phyloP scores from a whole-genome alignment of 2,329 filamentous ascomycete species.

The Ophiosphaerella narmari region DNA sequence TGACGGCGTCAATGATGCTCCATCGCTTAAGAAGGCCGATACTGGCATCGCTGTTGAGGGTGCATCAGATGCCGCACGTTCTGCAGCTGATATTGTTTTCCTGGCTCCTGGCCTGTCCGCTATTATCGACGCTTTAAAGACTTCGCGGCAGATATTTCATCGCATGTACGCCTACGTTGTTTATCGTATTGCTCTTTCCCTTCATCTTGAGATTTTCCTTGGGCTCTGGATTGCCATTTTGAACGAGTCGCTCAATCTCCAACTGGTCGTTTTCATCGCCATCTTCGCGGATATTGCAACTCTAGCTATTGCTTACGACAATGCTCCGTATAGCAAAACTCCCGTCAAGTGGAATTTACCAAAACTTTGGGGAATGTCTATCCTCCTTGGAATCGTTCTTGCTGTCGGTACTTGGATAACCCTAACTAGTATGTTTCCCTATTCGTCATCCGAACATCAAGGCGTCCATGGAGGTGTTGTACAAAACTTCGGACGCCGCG shows the following conservation, averaged over 20 bases:
- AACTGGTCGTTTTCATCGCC: constrained; percentile 90
- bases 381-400: constrained; percentile 79
- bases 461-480: constrained; percentile 79
- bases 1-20: constrained; percentile 93
- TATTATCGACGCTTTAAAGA: constrained; percentile 92
- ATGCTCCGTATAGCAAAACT: constrained; percentile 81
- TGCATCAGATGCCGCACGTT: constrained; percentile 87
- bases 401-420: constrained; percentile 87
- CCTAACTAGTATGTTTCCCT: constrained; percentile 77
- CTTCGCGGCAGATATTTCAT: constrained; percentile 92
- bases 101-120: constrained; percentile 87
- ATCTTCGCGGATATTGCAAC: constrained; percentile 94
- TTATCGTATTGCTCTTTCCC: constrained; percentile 89
- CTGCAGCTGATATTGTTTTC: constrained; percentile 92
- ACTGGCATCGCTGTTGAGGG: constrained; percentile 95
- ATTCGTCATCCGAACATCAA: constrained; percentile 46
- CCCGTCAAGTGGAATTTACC: constrained; percentile 96
- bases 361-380: constrained; percentile 91
- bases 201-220: constrained; percentile 89
- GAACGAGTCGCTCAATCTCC: constrained; percentile 81
- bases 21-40: constrained; percentile 93
- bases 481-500: constrained; percentile 82
- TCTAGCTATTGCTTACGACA: constrained; percentile 90
- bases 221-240: constrained; percentile 90
- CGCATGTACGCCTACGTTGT: constrained; percentile 97